Evolutionary conservation across 495 filamentous ascomycete genomes (phyloP).

Genomic region (Oidiodendron maius): DNA sequence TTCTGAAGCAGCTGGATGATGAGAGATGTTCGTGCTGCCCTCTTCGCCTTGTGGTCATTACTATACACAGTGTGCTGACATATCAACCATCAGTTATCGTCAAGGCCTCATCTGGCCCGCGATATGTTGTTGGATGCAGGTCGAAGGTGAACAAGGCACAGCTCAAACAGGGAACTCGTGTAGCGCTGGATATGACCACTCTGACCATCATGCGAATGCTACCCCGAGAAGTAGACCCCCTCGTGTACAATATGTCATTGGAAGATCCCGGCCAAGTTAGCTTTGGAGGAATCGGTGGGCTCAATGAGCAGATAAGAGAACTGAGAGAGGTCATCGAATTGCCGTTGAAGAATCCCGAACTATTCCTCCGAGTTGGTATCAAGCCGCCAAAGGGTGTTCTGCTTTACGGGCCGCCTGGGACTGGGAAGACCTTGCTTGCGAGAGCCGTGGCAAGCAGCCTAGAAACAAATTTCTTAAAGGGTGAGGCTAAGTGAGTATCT

Average conservation of each 20-base stretch:
- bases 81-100: conserved; percentile 42
- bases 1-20: conserved; percentile 97
- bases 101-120: conserved; percentile 93
- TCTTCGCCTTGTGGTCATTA: conserved; percentile 23
- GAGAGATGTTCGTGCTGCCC: conserved; percentile 98
- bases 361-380: conserved; percentile 95
- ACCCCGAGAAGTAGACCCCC: conserved; percentile 93
- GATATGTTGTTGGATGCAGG: conserved; percentile 97
- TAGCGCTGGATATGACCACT: conserved; percentile 99
- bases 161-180: conserved; percentile 95
- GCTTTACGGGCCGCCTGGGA: conserved; percentile 95
- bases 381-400: conserved; percentile 98
- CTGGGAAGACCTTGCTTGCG: conserved; percentile 93
- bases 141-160: conserved; percentile 96
- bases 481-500: conserved; percentile 35
- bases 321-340: conserved; percentile 97
- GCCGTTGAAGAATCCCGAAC: conserved; percentile 96
- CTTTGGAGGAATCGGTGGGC: conserved; percentile 96
- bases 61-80: conserved; percentile 13
- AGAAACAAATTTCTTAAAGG: conserved; percentile 98
- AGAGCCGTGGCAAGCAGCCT: conserved; percentile 94
- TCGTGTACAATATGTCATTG: conserved; percentile 99
- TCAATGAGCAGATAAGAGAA: conserved; percentile 99
- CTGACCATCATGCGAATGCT: conserved; percentile 99
- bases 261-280: conserved; percentile 97